Base-by-base conservation (phyloP, 768 basidiomycete genomes). In the Pleurotus eryngii region DNA sequence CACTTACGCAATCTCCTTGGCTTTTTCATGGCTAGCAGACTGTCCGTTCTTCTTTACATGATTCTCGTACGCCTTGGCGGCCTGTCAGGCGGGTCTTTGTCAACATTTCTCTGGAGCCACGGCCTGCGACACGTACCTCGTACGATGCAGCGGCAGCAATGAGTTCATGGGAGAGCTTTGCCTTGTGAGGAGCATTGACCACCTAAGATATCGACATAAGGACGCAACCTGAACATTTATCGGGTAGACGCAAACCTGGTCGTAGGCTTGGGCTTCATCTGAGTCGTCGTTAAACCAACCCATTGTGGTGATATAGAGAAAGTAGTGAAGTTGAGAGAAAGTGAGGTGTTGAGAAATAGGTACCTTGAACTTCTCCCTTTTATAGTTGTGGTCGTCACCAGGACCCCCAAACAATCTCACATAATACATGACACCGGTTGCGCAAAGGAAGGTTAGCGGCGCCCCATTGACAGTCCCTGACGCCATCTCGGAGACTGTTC, bases 121-220 rank as follows among this genome's bases (percentile, higher is more conserved):
- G 30, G 30, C 8, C 30, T 26, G 1, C 12, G n/a, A 37, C 15
- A 49, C 69, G 11, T 37, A 82, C 85, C 77, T 83, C 85, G 69
- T 77, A 89, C 26, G 84, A 69, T 5, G 86, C 87, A 46, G 88
- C 88, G 42, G 72, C 86, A 47, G 84, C 83, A 60, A 90, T 77
- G 43, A 89, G 67, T 70, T 90, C 83, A 67, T 90, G 87, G 7
- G 84, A 81, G 54, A 87, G 69, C 56, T 70, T 56, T 1, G 86
- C 81, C 71, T 85, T 71, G 74, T 87, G 86, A 8, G 75, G 77
- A 12, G 76, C 75, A 49, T 76, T 78, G 15, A 55, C 37, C 46
- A 80, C 77, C 83, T 86, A 42, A 72, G n/a, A 67, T 67, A 54
- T 70, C 72, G 20, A 49, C 20, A 17, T 26, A 3, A 18, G 11